Conservation (phyloP, 2,329 filamentous ascomycete species). For the Dendrostoma leiphaemia region DNA sequence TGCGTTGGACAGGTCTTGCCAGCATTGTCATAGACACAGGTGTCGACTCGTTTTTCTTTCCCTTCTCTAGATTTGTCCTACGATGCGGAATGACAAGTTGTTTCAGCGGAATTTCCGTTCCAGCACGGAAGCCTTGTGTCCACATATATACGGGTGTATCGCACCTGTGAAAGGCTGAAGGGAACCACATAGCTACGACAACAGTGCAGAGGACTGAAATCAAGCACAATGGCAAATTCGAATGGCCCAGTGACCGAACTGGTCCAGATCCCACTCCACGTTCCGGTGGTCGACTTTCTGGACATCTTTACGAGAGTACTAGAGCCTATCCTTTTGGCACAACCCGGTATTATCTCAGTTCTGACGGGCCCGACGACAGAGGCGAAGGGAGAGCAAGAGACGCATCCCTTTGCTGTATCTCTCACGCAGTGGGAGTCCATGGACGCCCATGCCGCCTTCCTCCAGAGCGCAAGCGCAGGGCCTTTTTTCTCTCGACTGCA, state of each 20-base stretch:
- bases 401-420: neutral
- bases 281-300: neutral
- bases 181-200: too few species aligned
- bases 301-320: neutral
- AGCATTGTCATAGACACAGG: slow-evolving; percentile 1
- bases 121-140: too few species aligned
- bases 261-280: neutral
- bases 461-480: neutral
- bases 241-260: slow-evolving; percentile 2
- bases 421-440: slow-evolving; percentile 4
- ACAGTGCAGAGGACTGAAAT: too few species aligned
- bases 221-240: neutral
- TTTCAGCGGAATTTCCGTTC: slow-evolving; percentile 2
- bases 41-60: too few species aligned
- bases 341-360: neutral
- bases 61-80: neutral
- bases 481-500: neutral
- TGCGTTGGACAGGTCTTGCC: slow-evolving; percentile 1
- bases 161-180: too few species aligned
- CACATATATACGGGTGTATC: too few species aligned
- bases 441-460: neutral
- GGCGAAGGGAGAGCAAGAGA: neutral
- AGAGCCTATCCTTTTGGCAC: neutral
- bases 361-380: neutral
- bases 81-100: neutral